phyloP scores from a whole-genome alignment of 768 basidiomycete genomes.

The Boletus sp. region DNA sequence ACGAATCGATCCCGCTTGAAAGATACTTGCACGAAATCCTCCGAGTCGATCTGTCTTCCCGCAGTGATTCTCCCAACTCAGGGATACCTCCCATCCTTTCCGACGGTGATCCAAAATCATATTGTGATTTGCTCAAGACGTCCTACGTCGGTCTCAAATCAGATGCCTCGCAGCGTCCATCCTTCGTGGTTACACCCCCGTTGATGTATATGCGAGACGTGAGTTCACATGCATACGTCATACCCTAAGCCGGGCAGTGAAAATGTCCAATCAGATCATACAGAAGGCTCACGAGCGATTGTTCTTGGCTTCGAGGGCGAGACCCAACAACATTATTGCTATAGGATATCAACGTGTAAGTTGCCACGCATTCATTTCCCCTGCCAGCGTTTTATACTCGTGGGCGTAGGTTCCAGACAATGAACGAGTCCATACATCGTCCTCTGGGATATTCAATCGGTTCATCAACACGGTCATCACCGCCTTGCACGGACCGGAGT shows the following conservation, averaged over 20 bases:
- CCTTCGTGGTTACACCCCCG: constrained; percentile 34
- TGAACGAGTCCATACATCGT: constrained; percentile 38
- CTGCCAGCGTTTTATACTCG: neutral
- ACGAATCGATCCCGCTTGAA: constrained; percentile 37
- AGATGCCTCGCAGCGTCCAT: constrained; percentile 16
- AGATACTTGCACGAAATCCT: constrained; percentile 41
- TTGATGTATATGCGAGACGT: constrained; percentile 57
- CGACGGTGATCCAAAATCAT: constrained; percentile 27
- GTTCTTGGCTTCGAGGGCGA: constrained; percentile 37
- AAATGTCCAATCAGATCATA: constrained; percentile 44
- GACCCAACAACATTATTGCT: constrained; percentile 58
- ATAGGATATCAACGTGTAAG: constrained; percentile 61
- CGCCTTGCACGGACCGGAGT: constrained; percentile 59
- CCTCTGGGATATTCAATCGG: constrained; percentile 50
- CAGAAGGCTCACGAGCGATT: constrained; percentile 58
- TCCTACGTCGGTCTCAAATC: constrained; percentile 44
- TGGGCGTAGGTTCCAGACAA: constrained; percentile 23
- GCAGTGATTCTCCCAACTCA: constrained; percentile 9
- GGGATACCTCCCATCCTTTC: constrained; percentile 1
- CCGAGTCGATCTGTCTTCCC: neutral
- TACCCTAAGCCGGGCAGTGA: neutral
- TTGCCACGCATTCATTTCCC: neutral
- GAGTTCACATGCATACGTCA: constrained; percentile 11
- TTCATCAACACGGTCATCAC: constrained; percentile 76
- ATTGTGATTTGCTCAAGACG: constrained; percentile 39